Evolutionary conservation across 2,329 filamentous ascomycete species (phyloP), one percentile per base, ranked within the genome.

Genomic region (Fusarium bactridioides): DNA sequence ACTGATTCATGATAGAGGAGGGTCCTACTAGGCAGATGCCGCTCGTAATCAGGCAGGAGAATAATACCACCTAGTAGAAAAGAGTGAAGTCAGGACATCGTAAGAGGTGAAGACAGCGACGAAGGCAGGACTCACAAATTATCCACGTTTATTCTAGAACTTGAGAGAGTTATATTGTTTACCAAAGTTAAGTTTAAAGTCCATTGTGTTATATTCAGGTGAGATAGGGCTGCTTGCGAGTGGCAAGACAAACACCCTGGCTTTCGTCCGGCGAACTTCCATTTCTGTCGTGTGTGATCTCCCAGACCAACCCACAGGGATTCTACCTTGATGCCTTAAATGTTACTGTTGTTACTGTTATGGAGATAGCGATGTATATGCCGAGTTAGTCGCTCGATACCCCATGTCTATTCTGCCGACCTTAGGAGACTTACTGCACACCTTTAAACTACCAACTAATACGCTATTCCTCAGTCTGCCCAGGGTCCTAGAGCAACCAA

Each of bases 101-200:
- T 15, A 45, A 27, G 43, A 10, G 11, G 23, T 7, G 2, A 45
- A 21, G 16, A 13, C 23, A 27, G 5, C 5, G 3, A 0, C 8
- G 0, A 27, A 21, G 23, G 18, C 3, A 45, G 11, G 25, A 15
- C 10, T 48, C 21, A 12, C 45, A 18, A 3, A 10, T 4, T 18
- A 9, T n/a, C 10, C n/a, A 0, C 0, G 5, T 6, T 18, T 48
- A 3, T 48, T 29, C 27, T 29, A 29, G 0, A 18, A n/a, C 4
- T 7, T n/a, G 19, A 16, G n/a, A 18, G 21, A 48, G 19, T 18
- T 6, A 12, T 18, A n/a, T 9, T n/a, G 19, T 29, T 48, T 16
- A 48, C 19, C 16, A 3, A 6, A 48, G 10, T 5, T 7, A 13
- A 5, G 0, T 33, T 10, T 23, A 5, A 48, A 10, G 21, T 31